Evolutionary conservation across 441 rosid species (phyloP).

Genomic region (Mallotus japonicus): DNA sequence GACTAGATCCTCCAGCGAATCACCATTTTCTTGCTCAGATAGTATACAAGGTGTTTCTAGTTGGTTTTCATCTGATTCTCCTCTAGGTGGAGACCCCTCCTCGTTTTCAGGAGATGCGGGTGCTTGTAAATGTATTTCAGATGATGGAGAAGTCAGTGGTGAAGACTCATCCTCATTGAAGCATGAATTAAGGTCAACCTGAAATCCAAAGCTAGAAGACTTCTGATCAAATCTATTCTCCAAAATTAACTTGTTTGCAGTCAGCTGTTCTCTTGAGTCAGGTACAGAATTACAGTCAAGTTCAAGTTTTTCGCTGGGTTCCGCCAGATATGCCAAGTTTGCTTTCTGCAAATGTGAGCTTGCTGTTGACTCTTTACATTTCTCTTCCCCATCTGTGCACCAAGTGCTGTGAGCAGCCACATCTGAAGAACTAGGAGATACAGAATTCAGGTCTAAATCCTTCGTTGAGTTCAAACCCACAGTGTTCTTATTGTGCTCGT

Average conservation of each 20-base stretch:
- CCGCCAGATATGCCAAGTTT: background rate
- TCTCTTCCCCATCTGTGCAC: conserved; percentile 18
- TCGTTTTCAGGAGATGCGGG: conserved; percentile 46
- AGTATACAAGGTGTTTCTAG: conserved; percentile 32
- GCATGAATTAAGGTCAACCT: conserved; percentile 41
- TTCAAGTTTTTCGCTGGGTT: conserved; percentile 14
- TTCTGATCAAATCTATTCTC: conserved; percentile 22
- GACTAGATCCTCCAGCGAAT: conserved; percentile 26
- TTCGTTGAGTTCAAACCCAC: conserved; percentile 11
- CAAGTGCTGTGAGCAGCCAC: conserved; percentile 16
- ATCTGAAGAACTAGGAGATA: conserved; percentile 22
- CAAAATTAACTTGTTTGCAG: conserved; percentile 12
- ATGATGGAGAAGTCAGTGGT: conserved; percentile 11
- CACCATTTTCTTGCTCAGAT: conserved; percentile 26
- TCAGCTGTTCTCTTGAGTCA: conserved; percentile 19
- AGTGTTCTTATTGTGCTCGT: conserved; percentile 9
- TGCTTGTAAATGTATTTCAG: conserved; percentile 34
- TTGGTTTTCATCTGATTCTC: conserved; percentile 43
- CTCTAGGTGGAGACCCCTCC: conserved; percentile 38
- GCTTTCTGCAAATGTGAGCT: background rate
- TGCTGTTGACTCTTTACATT: conserved; percentile 2
- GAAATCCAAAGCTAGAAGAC: conserved; percentile 18
- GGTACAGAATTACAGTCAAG: conserved; percentile 30
- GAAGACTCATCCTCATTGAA: conserved; percentile 31
- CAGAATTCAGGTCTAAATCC: conserved; percentile 19